Conservation (phyloP, 306 rosid genomes). For the Citrullus colocynthis region DNA sequence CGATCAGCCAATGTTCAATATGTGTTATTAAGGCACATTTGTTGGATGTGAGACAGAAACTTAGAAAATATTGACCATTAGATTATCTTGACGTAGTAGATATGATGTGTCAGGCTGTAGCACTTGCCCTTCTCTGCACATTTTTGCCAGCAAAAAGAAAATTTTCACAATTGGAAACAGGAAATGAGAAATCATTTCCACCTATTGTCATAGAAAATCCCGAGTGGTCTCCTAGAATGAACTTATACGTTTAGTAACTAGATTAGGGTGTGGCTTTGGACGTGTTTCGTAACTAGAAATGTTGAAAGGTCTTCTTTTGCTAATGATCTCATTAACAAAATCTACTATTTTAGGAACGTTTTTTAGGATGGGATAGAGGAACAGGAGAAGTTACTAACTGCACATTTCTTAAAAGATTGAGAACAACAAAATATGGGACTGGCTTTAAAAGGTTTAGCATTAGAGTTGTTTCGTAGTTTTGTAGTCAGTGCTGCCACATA, state of each 20-base stretch:
- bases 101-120: not conserved
- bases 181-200: not conserved
- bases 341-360: not conserved
- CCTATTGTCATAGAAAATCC: not conserved
- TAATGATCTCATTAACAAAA: not conserved
- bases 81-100: not conserved
- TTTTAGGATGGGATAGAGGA: not conserved
- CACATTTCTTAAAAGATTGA: not conserved
- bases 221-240: not conserved
- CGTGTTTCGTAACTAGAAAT: not conserved
- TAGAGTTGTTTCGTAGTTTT: not conserved
- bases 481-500: not conserved
- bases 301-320: not conserved
- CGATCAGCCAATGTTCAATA: not conserved
- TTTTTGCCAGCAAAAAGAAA: not conserved
- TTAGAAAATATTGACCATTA: not conserved
- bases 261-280: not conserved
- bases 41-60: not conserved
- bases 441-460: not conserved
- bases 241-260: not conserved
- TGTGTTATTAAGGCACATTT: not conserved
- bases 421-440: not conserved
- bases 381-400: not conserved
- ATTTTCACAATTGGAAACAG: not conserved
- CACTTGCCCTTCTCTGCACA: not conserved